Conservation (phyloP, 768 basidiomycete genomes). For the Mrakia frigida region DNA sequence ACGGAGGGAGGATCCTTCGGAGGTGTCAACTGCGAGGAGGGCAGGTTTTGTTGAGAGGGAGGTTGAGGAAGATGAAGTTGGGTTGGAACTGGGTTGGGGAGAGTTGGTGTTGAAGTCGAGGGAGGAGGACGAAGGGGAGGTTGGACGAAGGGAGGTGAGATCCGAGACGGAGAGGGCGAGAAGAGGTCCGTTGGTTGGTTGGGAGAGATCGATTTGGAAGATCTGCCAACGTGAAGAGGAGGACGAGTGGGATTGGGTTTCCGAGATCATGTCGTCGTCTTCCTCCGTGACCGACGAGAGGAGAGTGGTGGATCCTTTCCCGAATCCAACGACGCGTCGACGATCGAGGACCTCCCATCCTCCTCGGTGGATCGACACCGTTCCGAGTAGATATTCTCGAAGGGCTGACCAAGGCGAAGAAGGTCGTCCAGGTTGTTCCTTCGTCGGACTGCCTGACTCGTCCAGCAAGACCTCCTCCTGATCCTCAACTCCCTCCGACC, state of each 20-base stretch:
- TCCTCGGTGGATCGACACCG: slow-evolving; percentile 63
- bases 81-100: neutral
- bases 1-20: neutral
- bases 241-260: neutral
- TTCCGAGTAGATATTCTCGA: slow-evolving; percentile 33
- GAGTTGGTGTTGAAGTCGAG: neutral
- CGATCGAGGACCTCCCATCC: slow-evolving; percentile 63
- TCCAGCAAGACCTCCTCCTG: slow-evolving; percentile 48
- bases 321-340: slow-evolving; percentile 59
- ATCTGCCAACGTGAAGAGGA: slow-evolving; percentile 10
- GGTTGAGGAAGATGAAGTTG: neutral
- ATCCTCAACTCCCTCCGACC: slow-evolving; percentile 37
- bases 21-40: neutral
- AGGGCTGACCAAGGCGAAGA: slow-evolving; percentile 23
- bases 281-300: neutral
- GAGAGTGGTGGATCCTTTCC: slow-evolving; percentile 1
- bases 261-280: neutral
- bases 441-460: slow-evolving; percentile 7
- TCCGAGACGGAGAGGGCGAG: slow-evolving; percentile 11
- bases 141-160: neutral
- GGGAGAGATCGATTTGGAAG: slow-evolving; percentile 25
- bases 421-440: slow-evolving; percentile 7
- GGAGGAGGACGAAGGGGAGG: neutral
- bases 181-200: slow-evolving; percentile 7
- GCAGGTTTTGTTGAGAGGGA: neutral